Conservation (phyloP, 2,329 filamentous ascomycete genomes). For the Colletotrichum ledebouriae region DNA sequence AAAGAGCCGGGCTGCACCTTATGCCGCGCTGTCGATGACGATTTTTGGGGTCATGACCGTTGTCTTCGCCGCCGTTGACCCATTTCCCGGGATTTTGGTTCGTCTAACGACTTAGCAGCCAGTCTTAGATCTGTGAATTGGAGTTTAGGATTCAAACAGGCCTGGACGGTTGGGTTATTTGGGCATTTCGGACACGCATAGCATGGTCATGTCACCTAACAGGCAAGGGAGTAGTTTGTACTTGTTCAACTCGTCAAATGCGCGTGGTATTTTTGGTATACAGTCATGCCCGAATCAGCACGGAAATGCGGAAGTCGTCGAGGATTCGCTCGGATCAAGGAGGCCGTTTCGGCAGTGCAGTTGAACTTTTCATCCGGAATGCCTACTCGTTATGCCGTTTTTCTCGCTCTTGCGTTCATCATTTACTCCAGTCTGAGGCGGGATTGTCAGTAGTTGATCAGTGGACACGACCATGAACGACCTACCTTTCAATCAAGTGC, state of each 20-base stretch:
- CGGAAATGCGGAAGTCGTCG: constrained; percentile 12
- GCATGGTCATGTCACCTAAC: constrained; percentile 2
- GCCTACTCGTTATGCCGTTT: constrained; percentile 4
- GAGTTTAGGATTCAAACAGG: neutral
- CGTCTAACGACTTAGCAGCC: constrained; percentile 38
- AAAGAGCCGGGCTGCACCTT: constrained; percentile 65
- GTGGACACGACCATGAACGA: neutral
- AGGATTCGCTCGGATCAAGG: neutral
- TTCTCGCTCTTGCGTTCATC: neutral
- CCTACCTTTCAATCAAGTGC: constrained; percentile 93
- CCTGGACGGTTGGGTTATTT: neutral
- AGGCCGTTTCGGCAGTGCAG: constrained; percentile 7
- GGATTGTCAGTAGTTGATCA: constrained; percentile 63
- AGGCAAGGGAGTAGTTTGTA: constrained; percentile 11
- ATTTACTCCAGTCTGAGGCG: constrained; percentile 67
- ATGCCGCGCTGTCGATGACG: constrained; percentile 70
- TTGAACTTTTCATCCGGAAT: constrained; percentile 20
- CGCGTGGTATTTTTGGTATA: constrained; percentile 37
- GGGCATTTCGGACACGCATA: neutral
- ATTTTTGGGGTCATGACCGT: constrained; percentile 69
- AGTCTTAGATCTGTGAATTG: neutral
- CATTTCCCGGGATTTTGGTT: constrained; percentile 56
- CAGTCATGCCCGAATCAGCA: constrained; percentile 25
- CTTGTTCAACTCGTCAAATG: constrained; percentile 25
- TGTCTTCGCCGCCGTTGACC: constrained; percentile 63